Evolutionary conservation across 2,329 filamentous ascomycete genomes (phyloP), one percentile per base, ranked within the genome.

Genomic region (Thielaviopsis cerberus): DNA sequence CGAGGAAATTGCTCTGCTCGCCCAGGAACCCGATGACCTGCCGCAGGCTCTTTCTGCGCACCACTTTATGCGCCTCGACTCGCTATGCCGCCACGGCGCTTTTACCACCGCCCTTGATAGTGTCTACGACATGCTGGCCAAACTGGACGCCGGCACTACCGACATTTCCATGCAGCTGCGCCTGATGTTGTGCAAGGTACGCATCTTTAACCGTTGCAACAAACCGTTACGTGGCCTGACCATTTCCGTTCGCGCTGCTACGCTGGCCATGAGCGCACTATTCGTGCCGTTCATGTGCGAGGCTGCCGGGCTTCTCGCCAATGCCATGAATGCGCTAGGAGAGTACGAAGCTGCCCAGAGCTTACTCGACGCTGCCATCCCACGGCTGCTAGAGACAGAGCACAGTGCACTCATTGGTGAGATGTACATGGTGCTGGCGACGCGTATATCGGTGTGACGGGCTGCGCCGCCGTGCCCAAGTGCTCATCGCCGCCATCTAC

Each of bases 201-300:
- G 79, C 4, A 75, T 94, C 3, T 81, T 88, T 58, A 78, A 81
- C 57, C 78, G 76, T 63, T 80, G 79, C 51, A 84, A 83, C 1
- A 79, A 83, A 2, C 78, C 88, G 0, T 79, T 87, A 63, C 80
- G 85, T 61, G 88, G 81, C 0, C 88, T 95, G 67, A 88, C 85
- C 1, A 76, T 90, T 4, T 82, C 82, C 4, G 75, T 94, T 64
- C 78, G 86, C 51, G 88, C 88, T 0, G 83, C 86, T 2, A 83
- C 78, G 65, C 79, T 88, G 20, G 83, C 87, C 0, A 82, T 85
- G 73, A 78, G 82, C 53, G 79, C 84, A 1, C 76, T 82, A 1
- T 71, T 91, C 7, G 74, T 90, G 17, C 78, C 80, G 0, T 77
- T 78, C 20, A 72, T 95, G 7, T 92, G 88, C 82, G 79, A 84